Evolutionary conservation across 768 basidiomycete species (phyloP).

Genomic region (Mrakia hoshinonis): DNA sequence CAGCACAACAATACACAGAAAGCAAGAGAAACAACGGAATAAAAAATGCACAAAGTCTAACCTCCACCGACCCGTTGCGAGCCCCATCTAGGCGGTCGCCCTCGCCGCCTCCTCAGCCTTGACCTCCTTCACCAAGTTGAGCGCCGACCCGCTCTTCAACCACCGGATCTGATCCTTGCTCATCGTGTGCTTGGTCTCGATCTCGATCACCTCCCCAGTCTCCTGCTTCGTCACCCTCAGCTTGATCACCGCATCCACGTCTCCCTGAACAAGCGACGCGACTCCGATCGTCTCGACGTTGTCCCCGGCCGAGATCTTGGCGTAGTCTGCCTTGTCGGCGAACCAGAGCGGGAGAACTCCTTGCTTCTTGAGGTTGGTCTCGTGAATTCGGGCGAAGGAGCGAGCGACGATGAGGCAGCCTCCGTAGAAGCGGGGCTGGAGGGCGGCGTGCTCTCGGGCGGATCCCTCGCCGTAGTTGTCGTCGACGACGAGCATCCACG

Average conservation of each 20-base stretch:
- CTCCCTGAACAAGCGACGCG: constrained; percentile 47
- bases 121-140: constrained; percentile 49
- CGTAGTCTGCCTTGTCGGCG: constrained; percentile 73
- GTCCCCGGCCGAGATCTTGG: constrained; percentile 68
- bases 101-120: constrained; percentile 15
- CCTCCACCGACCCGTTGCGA: no score
- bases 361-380: constrained; percentile 99
- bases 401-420: constrained; percentile 65
- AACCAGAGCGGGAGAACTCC: constrained; percentile 96
- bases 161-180: constrained; percentile 81
- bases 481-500: constrained; percentile 90
- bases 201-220: constrained; percentile 55
- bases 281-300: constrained; percentile 75
- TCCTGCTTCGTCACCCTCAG: constrained; percentile 58
- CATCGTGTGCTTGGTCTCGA: constrained; percentile 79
- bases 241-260: constrained; percentile 42
- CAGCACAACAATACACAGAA: no score
- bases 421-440: constrained; percentile 93
- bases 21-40: no score
- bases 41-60: no score
- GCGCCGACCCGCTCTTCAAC: constrained; percentile 76
- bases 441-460: constrained; percentile 92
- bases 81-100: not conserved
- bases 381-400: constrained; percentile 96
- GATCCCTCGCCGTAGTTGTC: constrained; percentile 98